Evolutionary conservation across 768 basidiomycete species (phyloP), one percentile per base, ranked within the genome.

Genomic region (Kwoniella bestiolae): DNA sequence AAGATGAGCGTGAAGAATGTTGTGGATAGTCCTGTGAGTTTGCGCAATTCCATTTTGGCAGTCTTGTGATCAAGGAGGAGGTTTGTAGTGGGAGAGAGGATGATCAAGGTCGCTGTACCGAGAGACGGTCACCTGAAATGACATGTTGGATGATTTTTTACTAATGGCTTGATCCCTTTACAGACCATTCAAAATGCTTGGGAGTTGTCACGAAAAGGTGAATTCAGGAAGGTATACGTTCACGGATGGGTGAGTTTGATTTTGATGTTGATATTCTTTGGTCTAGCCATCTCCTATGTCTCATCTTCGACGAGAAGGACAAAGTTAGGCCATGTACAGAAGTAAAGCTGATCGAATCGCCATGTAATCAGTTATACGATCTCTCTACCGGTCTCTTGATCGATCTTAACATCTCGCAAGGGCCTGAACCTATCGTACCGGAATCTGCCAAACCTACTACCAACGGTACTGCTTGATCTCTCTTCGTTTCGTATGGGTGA

Each of bases 1-100:
- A 77, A 71, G 60, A 44, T 70, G 52, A 66, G 67, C 60, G 82
- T 83, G 18, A 65, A 62, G 62, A 81, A 82, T 58, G 70, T 83
- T 11, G 64, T 69, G 25, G 61, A 70, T 35, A 79, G 79, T 52
- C 70, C 76, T 58, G 78, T 79, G 66, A 69, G 78, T 73, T n/a
- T n/a, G n/a, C n/a, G 14, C 5, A 29, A 1, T 12, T 38, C 50
- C 12, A 32, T 9, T n/a, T n/a, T n/a, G n/a, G n/a, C n/a, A n/a
- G n/a, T n/a, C n/a, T n/a, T n/a, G n/a, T n/a, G n/a, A n/a, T n/a
- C n/a, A n/a, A n/a, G n/a, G n/a, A n/a, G n/a, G n/a, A n/a, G n/a
- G n/a, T n/a, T n/a, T n/a, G n/a, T n/a, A n/a, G n/a, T n/a, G n/a
- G n/a, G n/a, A n/a, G n/a, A n/a, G n/a, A n/a, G n/a, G n/a, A n/a